Evolutionary conservation across 2,329 filamentous ascomycete species (phyloP), one percentile per base, ranked within the genome.

Genomic region (Colletotrichum coccodes): DNA sequence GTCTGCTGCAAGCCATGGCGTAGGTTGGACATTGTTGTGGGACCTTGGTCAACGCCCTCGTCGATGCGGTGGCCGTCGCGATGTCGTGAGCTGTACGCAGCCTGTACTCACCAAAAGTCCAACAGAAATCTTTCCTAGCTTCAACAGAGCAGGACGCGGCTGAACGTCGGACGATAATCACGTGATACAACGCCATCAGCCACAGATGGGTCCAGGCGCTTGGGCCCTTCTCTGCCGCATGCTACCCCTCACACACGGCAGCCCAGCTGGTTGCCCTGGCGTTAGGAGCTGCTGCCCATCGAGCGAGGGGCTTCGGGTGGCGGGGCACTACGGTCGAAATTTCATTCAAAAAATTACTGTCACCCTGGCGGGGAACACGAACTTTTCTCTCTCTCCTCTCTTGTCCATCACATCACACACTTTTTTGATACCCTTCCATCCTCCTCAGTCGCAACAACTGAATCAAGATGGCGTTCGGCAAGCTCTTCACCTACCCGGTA

Each of bases 391-490:
- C 75, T 70, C 75, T 72, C 69, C 75, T 69, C 74, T 76, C 71
- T 72, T 72, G 52, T 70, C 73, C 73, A 73, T 57, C 73, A 71
- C 70, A 72, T 72, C 68, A 70, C 70, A 70, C 62, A 64, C 64
- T 73, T 71, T 66, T 63, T 69, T 69, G 66, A 69, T 69, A 71
- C 66, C 70, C 70, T 69, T 73, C 73, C 72, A 73, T 68, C 73
- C 63, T 64, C 64, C 72, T 70, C 70, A 72, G 70, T 73, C 62
- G 60, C 67, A 64, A 75, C 56, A 70, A 72, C 72, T 74, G 77
- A 79, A 79, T 81, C 86, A 94, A 89, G 83, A 97, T 97, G 92
- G 89, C 93, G 81, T 98, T 99, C 90, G 96, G 96, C 87, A 99
- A 97, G 89, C 90, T 99, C 80, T 98, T 96, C 90, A 93, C 92